phyloP scores from a whole-genome alignment of 1,284 basidiomycete genomes.

The Fomitiporia mediterranea region DNA sequence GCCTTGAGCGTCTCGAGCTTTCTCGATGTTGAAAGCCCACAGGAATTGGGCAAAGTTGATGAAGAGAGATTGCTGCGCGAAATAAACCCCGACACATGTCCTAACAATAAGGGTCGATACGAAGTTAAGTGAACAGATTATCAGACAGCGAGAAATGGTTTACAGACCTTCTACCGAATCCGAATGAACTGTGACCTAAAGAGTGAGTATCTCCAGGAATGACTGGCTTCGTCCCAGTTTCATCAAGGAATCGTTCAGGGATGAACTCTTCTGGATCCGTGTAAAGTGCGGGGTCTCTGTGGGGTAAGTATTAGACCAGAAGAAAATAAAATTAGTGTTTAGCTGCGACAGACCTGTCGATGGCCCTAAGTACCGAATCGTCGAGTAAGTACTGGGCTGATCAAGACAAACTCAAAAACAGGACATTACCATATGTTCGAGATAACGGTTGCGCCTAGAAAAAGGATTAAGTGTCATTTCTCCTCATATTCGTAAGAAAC shows the following conservation, averaged over 20 bases:
- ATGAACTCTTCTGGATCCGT: slow-evolving; percentile 24
- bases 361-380: not conserved
- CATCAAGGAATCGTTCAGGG: slow-evolving; percentile 22
- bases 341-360: not conserved
- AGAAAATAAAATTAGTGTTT: too few relatives aligned
- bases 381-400: too few relatives aligned
- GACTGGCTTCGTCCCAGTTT: slow-evolving; percentile 2
- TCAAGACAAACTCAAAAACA: too few relatives aligned
- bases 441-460: not conserved
- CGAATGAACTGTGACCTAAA: slow-evolving; percentile 19
- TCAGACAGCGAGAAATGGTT: not conserved
- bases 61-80: slow-evolving; percentile 18
- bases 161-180: slow-evolving; percentile 5
- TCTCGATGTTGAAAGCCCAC: slow-evolving; percentile 15
- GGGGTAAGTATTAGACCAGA: not conserved
- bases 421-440: slow-evolving; percentile 9
- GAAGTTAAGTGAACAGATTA: not conserved
- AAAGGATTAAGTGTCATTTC: too few relatives aligned
- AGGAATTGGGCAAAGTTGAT: slow-evolving; percentile 18
- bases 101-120: slow-evolving; percentile 3
- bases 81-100: slow-evolving; percentile 14
- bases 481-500: too few relatives aligned
- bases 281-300: slow-evolving; percentile 20
- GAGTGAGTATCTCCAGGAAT: slow-evolving; percentile 16
- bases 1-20: slow-evolving; percentile 11